phyloP scores from a whole-genome alignment of 257 asterid species.

The Parsonsia alboflavescens region DNA sequence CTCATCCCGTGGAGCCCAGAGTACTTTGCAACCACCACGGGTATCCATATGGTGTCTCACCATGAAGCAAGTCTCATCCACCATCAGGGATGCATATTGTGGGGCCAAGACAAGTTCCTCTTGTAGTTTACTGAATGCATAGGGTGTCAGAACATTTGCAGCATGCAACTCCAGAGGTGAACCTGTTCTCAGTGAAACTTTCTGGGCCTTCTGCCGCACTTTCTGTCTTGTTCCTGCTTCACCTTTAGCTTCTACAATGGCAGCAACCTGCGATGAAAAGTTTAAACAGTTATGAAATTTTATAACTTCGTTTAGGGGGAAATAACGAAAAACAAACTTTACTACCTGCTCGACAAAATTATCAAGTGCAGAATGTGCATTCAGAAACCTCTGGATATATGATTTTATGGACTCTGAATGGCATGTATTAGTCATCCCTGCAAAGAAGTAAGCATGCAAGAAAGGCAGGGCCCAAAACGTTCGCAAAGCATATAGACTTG shows the following conservation, averaged over 20 bases:
- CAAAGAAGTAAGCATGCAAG: slow-evolving; percentile 45
- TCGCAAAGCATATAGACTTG: slow-evolving; percentile 55
- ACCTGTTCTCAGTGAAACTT: slow-evolving; percentile 41
- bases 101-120: slow-evolving; percentile 54
- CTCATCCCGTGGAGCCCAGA: slow-evolving; percentile 55
- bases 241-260: slow-evolving; percentile 33
- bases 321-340: background rate
- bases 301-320: background rate
- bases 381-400: slow-evolving; percentile 43
- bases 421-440: slow-evolving; percentile 47
- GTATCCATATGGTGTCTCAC: slow-evolving; percentile 54
- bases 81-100: slow-evolving; percentile 45
- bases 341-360: slow-evolving; percentile 50
- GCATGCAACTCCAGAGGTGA: slow-evolving; percentile 51
- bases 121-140: slow-evolving; percentile 54
- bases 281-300: background rate
- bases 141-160: slow-evolving; percentile 47
- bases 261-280: slow-evolving; percentile 36
- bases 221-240: slow-evolving; percentile 25
- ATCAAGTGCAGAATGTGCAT: slow-evolving; percentile 41
- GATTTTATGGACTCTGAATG: slow-evolving; percentile 38
- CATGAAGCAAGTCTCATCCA: slow-evolving; percentile 41
- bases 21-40: slow-evolving; percentile 51
- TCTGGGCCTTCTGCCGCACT: slow-evolving; percentile 27
- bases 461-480: slow-evolving; percentile 54